Base-by-base conservation (phyloP, 768 basidiomycete species). In the Auricularia sp. region DNA sequence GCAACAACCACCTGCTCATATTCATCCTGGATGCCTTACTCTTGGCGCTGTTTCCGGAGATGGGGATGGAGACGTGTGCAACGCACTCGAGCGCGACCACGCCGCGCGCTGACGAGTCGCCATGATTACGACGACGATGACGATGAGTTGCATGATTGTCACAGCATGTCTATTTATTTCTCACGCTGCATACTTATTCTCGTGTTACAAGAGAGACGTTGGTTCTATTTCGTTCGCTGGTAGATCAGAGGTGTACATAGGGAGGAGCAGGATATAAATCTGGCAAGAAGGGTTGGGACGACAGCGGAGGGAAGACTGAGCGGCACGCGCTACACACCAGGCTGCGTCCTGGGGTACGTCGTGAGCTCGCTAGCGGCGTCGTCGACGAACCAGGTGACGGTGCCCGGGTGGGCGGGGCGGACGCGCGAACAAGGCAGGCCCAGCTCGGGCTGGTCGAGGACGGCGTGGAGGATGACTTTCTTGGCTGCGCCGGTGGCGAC, bases 381-480 rank as follows among this genome's bases (percentile, higher is more conserved):
- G 76, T 98, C 94, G 42, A 90, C 86, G 76, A 98, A 98, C 95
- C 94, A 98, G 75, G 87, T 94, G 37, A 97, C 81, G 63, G 90
- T 87, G 36, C 96, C 96, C 24, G 91, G 93, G 67, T 78, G 76
- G 3, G 79, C 85, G 2, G 89, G 94, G 67, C 81, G 84, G 62
- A 99, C 93, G 61, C 87, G 81, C 11, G 92, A 88, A 18, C 92
- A 83, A 16, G 97, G 97, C 16, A 98, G 79, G 2, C 87, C 87
- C 63, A 78, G 73, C 73, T 92, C 90, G 2, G 94, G 91, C 42
- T 81, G 73, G 73, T 98, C 95, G 64, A 98, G 76, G n/a, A 96
- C 81, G 42, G 72, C 77, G 63, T 80, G 76, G 62, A 99, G 81
- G 45, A 83, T 82, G 45, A 93, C 88, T 63, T 81, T 85, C 79